These are phyloP conservation scores for Cyclocybe aegerita DNA, from an alignment of 768 basidiomycete species.

Conservation along the genomic window DNA sequence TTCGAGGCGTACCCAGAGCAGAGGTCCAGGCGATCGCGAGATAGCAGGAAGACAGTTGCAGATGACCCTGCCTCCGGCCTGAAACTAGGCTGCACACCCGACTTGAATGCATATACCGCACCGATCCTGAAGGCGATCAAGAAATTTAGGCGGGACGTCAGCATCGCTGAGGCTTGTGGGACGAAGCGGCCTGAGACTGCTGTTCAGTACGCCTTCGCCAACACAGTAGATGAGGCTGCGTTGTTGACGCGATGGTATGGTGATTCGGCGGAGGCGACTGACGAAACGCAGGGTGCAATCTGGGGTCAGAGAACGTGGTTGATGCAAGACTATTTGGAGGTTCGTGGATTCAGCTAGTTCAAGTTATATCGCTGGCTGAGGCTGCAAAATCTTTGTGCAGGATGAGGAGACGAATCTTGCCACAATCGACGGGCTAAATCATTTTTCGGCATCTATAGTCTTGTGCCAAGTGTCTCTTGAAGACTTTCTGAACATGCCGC, in stretches of 20 bases:
- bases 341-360: conserved; percentile 15
- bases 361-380: not conserved
- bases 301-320: conserved; percentile 71
- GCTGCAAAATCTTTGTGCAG: conserved; percentile 29
- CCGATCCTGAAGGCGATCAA: conserved; percentile 70
- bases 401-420: conserved; percentile 58
- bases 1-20: conserved; percentile 67
- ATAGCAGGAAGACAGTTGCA: not conserved
- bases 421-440: conserved; percentile 61
- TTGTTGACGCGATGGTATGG: conserved; percentile 55
- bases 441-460: conserved; percentile 66
- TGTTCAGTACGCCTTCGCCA: conserved; percentile 63
- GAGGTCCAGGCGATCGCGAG: conserved; percentile 10
- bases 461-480: conserved; percentile 53
- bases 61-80: too few species aligned
- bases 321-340: conserved; percentile 53
- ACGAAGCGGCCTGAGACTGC: conserved; percentile 42
- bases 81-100: conserved; percentile 2
- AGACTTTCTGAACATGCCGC: conserved; percentile 50
- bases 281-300: conserved; percentile 39
- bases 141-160: conserved; percentile 62
- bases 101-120: conserved; percentile 55
- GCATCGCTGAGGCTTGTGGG: conserved; percentile 59
- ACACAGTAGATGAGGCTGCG: conserved; percentile 58
- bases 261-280: conserved; percentile 49